Evolutionary conservation across 176 grass and related monocot genomes (phyloP).

Genomic region (Rhynchospora breviuscula): DNA sequence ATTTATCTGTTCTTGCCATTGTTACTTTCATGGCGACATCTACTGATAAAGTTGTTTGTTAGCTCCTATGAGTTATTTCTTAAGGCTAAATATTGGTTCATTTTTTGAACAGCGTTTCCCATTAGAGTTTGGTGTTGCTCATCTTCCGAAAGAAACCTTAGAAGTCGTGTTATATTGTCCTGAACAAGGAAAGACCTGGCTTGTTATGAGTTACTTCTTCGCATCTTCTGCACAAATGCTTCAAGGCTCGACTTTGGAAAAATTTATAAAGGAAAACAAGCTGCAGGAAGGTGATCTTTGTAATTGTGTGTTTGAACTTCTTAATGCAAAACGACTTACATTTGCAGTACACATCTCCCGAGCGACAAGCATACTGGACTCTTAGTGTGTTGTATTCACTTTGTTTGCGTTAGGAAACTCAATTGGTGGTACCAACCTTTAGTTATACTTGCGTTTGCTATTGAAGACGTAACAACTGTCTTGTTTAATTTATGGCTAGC

Average conservation of each 20-base stretch:
- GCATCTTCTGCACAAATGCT: not conserved
- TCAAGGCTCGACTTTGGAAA: constrained; percentile 11
- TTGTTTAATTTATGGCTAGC: no score
- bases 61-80: no score
- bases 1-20: not conserved
- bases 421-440: no score
- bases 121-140: not conserved
- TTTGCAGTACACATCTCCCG: constrained; percentile 24
- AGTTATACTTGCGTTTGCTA: no score
- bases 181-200: constrained; percentile 35
- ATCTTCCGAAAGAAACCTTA: not conserved
- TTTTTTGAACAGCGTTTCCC: not conserved
- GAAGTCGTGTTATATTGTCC: constrained; percentile 12
- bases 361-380: not conserved
- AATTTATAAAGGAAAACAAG: constrained; percentile 32
- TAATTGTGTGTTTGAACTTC: constrained; percentile 31
- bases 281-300: constrained; percentile 32
- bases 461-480: no score
- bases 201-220: constrained; percentile 1
- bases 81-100: not conserved
- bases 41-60: not conserved
- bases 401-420: no score
- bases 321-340: not conserved
- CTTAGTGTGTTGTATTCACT: no score
- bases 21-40: not conserved